Percentiles rank a stretch among this genome's conserved stretches.
Conservation (phyloP, 1,139 yeast genomes). For the Hyphopichia burtonii region DNA sequence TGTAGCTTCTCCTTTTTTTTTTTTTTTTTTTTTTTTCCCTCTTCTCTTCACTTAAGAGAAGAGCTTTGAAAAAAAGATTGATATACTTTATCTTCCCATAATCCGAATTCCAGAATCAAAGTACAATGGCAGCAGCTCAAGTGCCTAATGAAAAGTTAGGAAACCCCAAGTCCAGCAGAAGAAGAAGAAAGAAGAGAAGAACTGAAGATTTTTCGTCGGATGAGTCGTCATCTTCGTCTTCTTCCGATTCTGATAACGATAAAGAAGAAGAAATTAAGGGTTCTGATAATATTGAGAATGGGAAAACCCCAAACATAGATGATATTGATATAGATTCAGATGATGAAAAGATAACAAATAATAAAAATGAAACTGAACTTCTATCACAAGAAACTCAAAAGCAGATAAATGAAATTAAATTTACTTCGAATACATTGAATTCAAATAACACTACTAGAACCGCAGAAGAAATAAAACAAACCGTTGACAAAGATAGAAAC, state of each 20-base stretch:
- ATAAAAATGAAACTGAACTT: slow-evolving; percentile 13
- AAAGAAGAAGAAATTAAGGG: slow-evolving; percentile 12
- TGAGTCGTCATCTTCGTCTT: slow-evolving; percentile 46
- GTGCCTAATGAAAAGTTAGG: slow-evolving; percentile 6
- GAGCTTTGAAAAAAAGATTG: neutral
- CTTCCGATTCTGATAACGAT: slow-evolving; percentile 13
- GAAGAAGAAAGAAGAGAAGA: slow-evolving; percentile 77
- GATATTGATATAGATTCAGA: slow-evolving; percentile 41
- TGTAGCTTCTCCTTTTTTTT: neutral
- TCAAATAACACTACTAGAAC: slow-evolving; percentile 17
- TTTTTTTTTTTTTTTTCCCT: neutral
- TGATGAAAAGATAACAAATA: slow-evolving; percentile 23
- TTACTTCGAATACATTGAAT: slow-evolving; percentile 20
- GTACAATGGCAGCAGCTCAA: slow-evolving; percentile 5
- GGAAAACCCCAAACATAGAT: slow-evolving; percentile 22
- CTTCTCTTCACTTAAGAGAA: neutral
- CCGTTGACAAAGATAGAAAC: slow-evolving; percentile 29
- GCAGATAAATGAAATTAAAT: slow-evolving; percentile 24
- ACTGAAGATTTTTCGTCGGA: slow-evolving; percentile 56
- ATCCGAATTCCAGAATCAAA: too few relatives aligned
- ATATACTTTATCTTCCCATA: too few relatives aligned
- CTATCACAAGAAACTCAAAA: slow-evolving; percentile 22
- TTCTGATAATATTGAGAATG: slow-evolving; percentile 1
- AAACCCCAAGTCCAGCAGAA: slow-evolving; percentile 18
- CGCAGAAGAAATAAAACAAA: slow-evolving; percentile 21